phyloP scores from a whole-genome alignment of 1,284 basidiomycete species.

The Cryptococcus sp. region DNA sequence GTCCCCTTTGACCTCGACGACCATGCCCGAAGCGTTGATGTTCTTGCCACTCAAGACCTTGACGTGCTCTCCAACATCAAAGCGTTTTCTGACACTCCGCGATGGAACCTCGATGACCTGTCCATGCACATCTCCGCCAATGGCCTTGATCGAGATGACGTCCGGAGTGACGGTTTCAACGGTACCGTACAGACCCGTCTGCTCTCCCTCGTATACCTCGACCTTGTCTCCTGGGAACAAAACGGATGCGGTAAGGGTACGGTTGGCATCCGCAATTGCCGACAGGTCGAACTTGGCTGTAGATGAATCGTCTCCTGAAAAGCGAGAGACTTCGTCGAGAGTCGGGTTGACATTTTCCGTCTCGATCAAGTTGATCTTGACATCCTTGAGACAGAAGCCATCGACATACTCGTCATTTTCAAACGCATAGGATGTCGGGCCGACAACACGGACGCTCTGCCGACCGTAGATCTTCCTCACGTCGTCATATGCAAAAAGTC shows the following conservation, averaged over 20 bases:
- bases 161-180: conserved; percentile 88
- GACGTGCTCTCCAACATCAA: conserved; percentile 97
- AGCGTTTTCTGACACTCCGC: conserved; percentile 86
- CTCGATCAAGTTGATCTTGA: conserved; percentile 76
- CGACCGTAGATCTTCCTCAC: conserved; percentile 83
- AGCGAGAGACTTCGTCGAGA: conserved; percentile 92
- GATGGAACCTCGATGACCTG: conserved; percentile 79
- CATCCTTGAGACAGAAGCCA: conserved; percentile 96
- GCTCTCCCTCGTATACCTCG: conserved; percentile 96
- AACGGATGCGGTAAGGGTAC: conserved; percentile 62
- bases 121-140: conserved; percentile 64
- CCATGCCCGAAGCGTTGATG: conserved; percentile 91
- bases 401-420: conserved; percentile 91
- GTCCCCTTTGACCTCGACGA: conserved; percentile 86
- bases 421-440: conserved; percentile 74
- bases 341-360: conserved; percentile 92
- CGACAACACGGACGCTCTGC: conserved; percentile 65
- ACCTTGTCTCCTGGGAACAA: conserved; percentile 97
- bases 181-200: conserved; percentile 86
- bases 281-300: conserved; percentile 46
- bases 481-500: conserved; percentile 93
- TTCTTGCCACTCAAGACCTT: conserved; percentile 97
- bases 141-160: conserved; percentile 75
- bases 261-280: conserved; percentile 50
- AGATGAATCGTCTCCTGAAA: conserved; percentile 60